These are phyloP conservation scores for Phlebiopsis gigantea DNA, from an alignment of 768 basidiomycete genomes.

Conservation along the genomic window DNA sequence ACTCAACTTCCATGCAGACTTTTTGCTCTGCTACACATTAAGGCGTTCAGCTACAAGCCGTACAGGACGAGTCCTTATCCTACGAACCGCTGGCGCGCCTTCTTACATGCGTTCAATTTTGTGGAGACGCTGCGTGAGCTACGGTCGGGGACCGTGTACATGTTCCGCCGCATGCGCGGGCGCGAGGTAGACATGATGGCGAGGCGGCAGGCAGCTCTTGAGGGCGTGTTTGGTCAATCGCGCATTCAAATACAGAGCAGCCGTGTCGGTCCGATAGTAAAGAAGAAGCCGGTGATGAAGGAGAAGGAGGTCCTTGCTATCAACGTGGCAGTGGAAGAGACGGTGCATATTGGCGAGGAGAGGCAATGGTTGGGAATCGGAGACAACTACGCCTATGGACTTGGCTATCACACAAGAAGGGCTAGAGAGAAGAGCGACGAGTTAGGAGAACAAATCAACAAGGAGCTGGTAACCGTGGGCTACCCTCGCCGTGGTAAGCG, in stretches of 20 bases:
- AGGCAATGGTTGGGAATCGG: conserved; percentile 50
- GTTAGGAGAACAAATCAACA: conserved; percentile 47
- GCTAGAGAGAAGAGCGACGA: conserved; percentile 47
- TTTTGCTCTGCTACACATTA: conserved; percentile 67
- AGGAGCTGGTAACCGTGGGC: conserved; percentile 45
- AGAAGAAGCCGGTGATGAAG: conserved; percentile 1
- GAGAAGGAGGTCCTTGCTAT: conserved; percentile 21
- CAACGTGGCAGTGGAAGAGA: conserved; percentile 36
- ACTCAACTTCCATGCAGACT: conserved; percentile 33
- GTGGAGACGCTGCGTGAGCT: conserved; percentile 65
- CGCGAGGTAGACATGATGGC: conserved; percentile 46
- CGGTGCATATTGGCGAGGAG: conserved; percentile 39
- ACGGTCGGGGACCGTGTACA: conserved; percentile 51
- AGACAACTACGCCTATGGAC: conserved; percentile 40
- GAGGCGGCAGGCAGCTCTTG: conserved; percentile 34
- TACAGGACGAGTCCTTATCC: conserved; percentile 38
- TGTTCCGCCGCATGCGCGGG: conserved; percentile 47
- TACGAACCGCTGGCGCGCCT: conserved; percentile 52
- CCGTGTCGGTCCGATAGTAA: conserved; percentile 1
- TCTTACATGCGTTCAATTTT: conserved; percentile 64
- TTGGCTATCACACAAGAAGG: conserved; percentile 23
- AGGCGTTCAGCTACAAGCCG: conserved; percentile 65
- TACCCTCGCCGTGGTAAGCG: conserved; percentile 24
- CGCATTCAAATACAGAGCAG: conserved; percentile 17
- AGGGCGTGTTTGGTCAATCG: conserved; percentile 29